These are phyloP conservation scores for Kazachstania africana DNA, from an alignment of 805 yeast species.

Conservation along the genomic window DNA sequence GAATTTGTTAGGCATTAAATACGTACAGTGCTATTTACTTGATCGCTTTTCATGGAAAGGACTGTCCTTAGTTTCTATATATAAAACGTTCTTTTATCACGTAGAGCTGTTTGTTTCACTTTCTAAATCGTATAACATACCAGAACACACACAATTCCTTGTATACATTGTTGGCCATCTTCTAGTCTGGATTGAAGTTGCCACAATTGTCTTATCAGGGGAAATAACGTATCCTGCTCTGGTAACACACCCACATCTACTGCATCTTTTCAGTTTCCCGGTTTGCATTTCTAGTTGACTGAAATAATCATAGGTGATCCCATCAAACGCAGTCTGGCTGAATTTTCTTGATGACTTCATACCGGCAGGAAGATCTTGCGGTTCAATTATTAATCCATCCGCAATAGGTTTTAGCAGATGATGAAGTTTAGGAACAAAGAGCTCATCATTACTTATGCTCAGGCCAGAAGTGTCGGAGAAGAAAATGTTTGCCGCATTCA, in stretches of 20 bases:
- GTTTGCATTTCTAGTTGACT: slow-evolving; percentile 11
- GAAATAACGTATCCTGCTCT: slow-evolving; percentile 25
- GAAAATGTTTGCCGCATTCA: slow-evolving; percentile 21
- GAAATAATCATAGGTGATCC: slow-evolving; percentile 23
- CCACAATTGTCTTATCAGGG: slow-evolving; percentile 24
- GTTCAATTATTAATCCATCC: slow-evolving; percentile 37
- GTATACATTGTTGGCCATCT: slow-evolving; percentile 28
- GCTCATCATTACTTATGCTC: slow-evolving; percentile 21
- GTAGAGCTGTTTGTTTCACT: no score
- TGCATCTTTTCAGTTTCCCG: slow-evolving; percentile 33
- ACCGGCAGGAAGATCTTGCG: slow-evolving; percentile 38
- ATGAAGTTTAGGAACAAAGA: slow-evolving; percentile 22
- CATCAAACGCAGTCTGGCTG: slow-evolving; percentile 26
- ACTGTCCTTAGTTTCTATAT: no score
- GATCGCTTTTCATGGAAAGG: no score
- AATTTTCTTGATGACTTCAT: slow-evolving; percentile 24
- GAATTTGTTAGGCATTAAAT: no score
- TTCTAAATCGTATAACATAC: slow-evolving; percentile 21
- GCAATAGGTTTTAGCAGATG: slow-evolving; percentile 28
- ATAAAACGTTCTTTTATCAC: no score
- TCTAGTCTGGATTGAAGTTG: slow-evolving; percentile 24
- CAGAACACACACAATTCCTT: slow-evolving; percentile 26
- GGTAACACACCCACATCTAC: slow-evolving; percentile 42
- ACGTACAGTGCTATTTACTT: no score
- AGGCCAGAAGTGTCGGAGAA: slow-evolving; percentile 23